Base-by-base conservation (phyloP, 345 rosid species). In the Acer yangbiense region DNA sequence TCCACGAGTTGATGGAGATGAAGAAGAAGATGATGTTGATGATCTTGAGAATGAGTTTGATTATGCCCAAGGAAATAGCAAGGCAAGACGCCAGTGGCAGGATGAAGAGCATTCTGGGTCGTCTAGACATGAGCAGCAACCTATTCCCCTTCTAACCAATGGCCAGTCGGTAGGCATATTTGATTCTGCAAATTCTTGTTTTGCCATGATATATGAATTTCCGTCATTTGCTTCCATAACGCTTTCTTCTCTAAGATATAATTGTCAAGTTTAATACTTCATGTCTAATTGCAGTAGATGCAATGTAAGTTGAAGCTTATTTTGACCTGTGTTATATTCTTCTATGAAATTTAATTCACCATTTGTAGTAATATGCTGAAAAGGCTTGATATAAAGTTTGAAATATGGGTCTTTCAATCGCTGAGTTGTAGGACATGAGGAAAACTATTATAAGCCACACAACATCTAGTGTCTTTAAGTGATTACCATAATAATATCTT, bases 21-120 rank as follows among this genome's bases (percentile, higher is more conserved):
- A 94, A 66, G 99, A 97, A 80, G 99, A 97, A 85, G 98, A 97
- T 80, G 98, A 92, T 69, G 91, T 93, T 79, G 98, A 97, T 86
- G 98, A 97, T 86, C 80, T 97, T 46, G 98, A 93, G 85, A 93
- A 97, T 79, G 99, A 97, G 88, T 93, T 97, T 78, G 86, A 85
- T 80, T 93, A 94, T 87, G 72, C 89, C 71, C 95, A 91, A 72
- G 92, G 92, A 70, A 85, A 69, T 78, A 86, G 82, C 85, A 86
- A 88, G 81, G 83, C 88, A 18, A 89, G 94, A 81, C 90, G 79
- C 72, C 95, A 83, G 74, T 95, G 90, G 90, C 95, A 89, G 82
- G 92, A 94, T 79, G 98, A 93, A 80, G 99, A 97, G 43, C 87
- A 89, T 74, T 89, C 98, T 75, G 90, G 93, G 11, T 94, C 99